Evolutionary conservation across 768 basidiomycete genomes (phyloP).

Genomic region (Albatrellus ellisii): DNA sequence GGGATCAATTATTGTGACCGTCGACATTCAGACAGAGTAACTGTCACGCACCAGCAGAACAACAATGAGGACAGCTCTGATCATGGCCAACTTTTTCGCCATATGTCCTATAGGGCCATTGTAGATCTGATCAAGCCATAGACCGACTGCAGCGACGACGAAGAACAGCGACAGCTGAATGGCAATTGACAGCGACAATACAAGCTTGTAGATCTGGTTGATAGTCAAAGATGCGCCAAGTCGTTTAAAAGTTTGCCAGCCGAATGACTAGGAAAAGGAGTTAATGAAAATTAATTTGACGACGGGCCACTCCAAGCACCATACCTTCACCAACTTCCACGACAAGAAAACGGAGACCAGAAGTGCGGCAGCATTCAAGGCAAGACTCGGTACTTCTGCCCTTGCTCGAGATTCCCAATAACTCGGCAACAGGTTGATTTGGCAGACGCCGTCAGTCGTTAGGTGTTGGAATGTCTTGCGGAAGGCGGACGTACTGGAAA

Average conservation of each 20-base stretch:
- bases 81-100: constrained; percentile 30
- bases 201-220: constrained; percentile 62
- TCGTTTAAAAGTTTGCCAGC: constrained; percentile 84
- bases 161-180: constrained; percentile 75
- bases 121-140: constrained; percentile 70
- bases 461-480: constrained; percentile 38
- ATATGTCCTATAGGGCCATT: constrained; percentile 50
- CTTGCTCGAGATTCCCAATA: constrained; percentile 52
- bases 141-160: constrained; percentile 49
- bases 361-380: constrained; percentile 46
- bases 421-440: constrained; percentile 35
- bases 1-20: background rate
- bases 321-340: constrained; percentile 64
- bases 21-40: background rate
- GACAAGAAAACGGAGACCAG: constrained; percentile 50
- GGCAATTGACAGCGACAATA: constrained; percentile 54
- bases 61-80: constrained; percentile 40
- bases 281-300: background rate
- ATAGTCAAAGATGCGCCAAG: constrained; percentile 65
- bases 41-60: constrained; percentile 53
- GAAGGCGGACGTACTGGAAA: constrained; percentile 46
- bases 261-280: constrained; percentile 36
- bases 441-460: constrained; percentile 55
- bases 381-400: constrained; percentile 54
- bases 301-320: constrained; percentile 1